phyloP scores from a whole-genome alignment of 805 yeast genomes.

The Hemisphaericaspora nanyangensis region DNA sequence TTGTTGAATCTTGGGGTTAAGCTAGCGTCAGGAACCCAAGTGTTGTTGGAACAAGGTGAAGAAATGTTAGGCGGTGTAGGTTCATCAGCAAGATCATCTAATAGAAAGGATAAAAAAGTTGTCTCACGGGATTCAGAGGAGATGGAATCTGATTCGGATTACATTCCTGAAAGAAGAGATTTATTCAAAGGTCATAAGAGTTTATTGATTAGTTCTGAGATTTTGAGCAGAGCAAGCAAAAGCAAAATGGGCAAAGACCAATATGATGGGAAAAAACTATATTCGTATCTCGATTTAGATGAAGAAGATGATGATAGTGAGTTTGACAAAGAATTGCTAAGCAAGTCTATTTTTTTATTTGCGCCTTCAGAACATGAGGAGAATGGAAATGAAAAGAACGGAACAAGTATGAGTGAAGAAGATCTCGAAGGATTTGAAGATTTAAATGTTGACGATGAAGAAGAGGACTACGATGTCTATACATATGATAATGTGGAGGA shows the following conservation, averaged over 20 bases:
- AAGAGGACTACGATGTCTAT: slow-evolving; percentile 14
- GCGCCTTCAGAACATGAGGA: slow-evolving; percentile 8
- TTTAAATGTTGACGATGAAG: slow-evolving; percentile 15
- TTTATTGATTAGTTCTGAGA: slow-evolving; percentile 5
- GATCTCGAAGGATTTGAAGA: slow-evolving; percentile 7
- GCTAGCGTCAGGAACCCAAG: slow-evolving; percentile 84
- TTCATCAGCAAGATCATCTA: slow-evolving; percentile 39
- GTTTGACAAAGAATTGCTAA: slow-evolving; percentile 11
- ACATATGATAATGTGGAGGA: slow-evolving; percentile 19
- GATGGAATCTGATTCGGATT: background rate
- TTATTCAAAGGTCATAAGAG: background rate
- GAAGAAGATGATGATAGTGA: slow-evolving; percentile 23
- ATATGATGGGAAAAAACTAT: slow-evolving; percentile 20
- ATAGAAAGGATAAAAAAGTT: slow-evolving; percentile 7
- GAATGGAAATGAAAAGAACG: background rate
- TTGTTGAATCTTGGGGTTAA: slow-evolving; percentile 78
- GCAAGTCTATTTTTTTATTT: slow-evolving; percentile 22
- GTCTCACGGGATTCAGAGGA: slow-evolving; percentile 2
- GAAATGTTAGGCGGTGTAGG: slow-evolving; percentile 76
- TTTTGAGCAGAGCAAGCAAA: slow-evolving; percentile 2
- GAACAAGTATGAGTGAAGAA: slow-evolving; percentile 10
- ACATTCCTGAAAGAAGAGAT: background rate
- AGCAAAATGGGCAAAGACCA: slow-evolving; percentile 9
- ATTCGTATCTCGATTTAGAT: slow-evolving; percentile 29
- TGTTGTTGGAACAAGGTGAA: slow-evolving; percentile 74